Base-by-base conservation (phyloP, 345 rosid genomes). In the Clausena lansium region DNA sequence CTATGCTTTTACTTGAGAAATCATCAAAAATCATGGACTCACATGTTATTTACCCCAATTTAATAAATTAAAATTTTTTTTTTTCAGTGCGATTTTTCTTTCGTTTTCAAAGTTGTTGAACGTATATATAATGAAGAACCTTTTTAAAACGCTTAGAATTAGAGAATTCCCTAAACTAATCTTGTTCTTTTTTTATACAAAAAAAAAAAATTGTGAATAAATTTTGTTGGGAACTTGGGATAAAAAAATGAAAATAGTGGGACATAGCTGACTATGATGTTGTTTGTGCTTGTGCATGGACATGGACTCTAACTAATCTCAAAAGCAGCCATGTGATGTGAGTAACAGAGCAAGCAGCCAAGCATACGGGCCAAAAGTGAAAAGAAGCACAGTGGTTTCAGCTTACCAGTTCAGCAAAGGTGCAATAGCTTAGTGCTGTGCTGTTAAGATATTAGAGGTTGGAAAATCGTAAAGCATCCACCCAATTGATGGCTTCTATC, bases 381-480 rank as follows among this genome's bases (percentile, higher is more conserved):
- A 28, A 62, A 28, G 38, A 17, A 9, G 7, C 19, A 28, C 28
- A 5, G 19, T 0, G 17, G 22, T 15, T 14, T 30, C 22, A 2
- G 2, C 67, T 62, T 62, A 33, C 68, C 25, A 20, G 68, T 19
- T 35, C 47, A 35, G 47, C 71, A 24, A 39, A 50, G 55, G 4
- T 28, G 20, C 66, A 5, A 62, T 17, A 0, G 38, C 35, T 7
- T 45, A 45, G 57, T 52, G 57, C 57, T 52, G 57, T 1, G 57
- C 22, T 52, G 57, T 5, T 6, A 10, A 7, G 14, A 70, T 5
- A 33, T 13, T 30, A 14, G 39, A 41, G 58, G 35, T 73, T 41
- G 77, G 58, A 52, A 60, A 60, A 61, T 38, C 67, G 67, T 74
- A 61, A 74, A 60, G 77, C 77, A 74, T 74, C 6, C 58, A 4